Evolutionary conservation across 345 rosid genomes (phyloP), one percentile per base, ranked within the genome.

Genomic region (Pistacia integerrima): DNA sequence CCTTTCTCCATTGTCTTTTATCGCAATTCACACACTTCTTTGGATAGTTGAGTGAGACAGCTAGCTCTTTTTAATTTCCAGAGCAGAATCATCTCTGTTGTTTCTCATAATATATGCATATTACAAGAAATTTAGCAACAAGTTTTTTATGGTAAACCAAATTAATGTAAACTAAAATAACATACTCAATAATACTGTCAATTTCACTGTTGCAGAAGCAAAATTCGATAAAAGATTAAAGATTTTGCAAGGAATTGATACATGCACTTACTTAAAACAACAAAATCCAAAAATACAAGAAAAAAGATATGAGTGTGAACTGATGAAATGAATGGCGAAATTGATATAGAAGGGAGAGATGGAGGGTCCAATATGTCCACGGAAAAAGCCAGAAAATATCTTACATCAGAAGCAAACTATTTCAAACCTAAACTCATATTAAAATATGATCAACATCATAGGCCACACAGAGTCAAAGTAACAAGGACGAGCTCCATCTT

Each of bases 391-490:
- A 68, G 36, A 5, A n/a, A 20, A 11, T 33, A 28, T 71, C 79
- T 73, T 72, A 38, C 46, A 66, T 56, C 66, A 73, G 18, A 82
- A 80, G 81, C 74, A 36, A 78, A 14, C 66, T 17, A 35, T 64
- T 81, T 83, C 82, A 67, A 80, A 87, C 86, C 90, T 84, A 87
- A 85, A 77, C 82, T 70, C 74, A 8, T 52, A 52, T 33, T 55
- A 70, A 72, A 69, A 73, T 72, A 83, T 80, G 71, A 72, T 14
- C 36, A 38, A 79, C 86, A 87, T 75, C 78, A 75, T 64, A 63
- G 67, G 65, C 73, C 79, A 59, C 75, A 60, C 36, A 78, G 66
- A 82, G 82, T 85, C 88, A 83, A 82, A 83, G 46, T 35, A 77
- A 74, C 69, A 74, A 67, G 70, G 77, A 84, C 80, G 73, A 67